Conservation (phyloP, 257 asterid genomes). For the Solanum etuberosum region DNA sequence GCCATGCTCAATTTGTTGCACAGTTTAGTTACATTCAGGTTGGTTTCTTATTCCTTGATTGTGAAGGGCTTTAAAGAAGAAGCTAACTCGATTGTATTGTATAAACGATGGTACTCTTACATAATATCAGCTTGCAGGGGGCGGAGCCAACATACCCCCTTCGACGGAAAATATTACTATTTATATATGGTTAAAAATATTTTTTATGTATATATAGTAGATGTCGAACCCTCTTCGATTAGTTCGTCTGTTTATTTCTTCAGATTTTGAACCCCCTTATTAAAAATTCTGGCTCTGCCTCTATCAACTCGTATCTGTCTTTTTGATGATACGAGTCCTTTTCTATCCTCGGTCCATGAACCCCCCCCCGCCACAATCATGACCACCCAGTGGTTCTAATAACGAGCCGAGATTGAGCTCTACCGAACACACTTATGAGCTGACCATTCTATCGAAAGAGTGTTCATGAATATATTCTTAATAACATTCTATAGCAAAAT, state of each 20-base stretch:
- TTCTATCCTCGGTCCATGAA: too few species aligned
- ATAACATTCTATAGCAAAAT: not conserved
- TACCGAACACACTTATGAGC: not conserved
- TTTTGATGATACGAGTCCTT: too few species aligned
- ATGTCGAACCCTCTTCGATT: not conserved
- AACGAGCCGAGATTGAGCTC: not conserved
- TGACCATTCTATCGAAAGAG: not conserved
- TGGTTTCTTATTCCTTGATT: not conserved
- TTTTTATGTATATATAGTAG: not conserved
- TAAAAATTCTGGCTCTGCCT: not conserved
- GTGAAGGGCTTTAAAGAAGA: not conserved
- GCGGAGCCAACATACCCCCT: not conserved
- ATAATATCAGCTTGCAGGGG: not conserved
- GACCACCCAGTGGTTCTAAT: not conserved
- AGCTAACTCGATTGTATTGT: not conserved
- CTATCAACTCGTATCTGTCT: not conserved
- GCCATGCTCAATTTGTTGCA: not conserved
- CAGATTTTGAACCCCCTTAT: too few species aligned
- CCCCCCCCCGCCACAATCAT: too few species aligned
- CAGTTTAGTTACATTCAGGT: not conserved
- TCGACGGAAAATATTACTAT: too few species aligned
- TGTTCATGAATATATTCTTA: too few species aligned
- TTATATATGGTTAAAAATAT: too few species aligned
- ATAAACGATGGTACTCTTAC: not conserved
- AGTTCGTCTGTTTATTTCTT: not conserved